These are phyloP conservation scores for Trypanosoma lewisi DNA, from an alignment of 208 protist species.

Conservation along the genomic window DNA sequence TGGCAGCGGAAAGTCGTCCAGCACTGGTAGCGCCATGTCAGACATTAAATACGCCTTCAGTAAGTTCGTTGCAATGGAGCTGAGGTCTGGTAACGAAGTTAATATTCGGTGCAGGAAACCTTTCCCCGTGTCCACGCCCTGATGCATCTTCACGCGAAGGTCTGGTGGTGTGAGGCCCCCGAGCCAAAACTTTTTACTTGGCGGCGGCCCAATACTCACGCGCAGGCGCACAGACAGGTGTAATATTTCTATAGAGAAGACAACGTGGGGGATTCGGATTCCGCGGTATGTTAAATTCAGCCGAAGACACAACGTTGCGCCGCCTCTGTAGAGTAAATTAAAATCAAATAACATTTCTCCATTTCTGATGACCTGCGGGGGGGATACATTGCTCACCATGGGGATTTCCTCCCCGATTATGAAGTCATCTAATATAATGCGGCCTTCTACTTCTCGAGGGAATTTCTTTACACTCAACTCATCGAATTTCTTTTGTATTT, in stretches of 20 bases:
- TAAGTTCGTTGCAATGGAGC: conserved; percentile 56
- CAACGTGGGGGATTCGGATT: conserved; percentile 72
- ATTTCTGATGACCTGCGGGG: conserved; percentile 49
- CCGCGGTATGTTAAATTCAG: conserved; percentile 69
- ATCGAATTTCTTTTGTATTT: conserved; percentile 65
- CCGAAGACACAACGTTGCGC: conserved; percentile 59
- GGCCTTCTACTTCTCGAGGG: conserved; percentile 62
- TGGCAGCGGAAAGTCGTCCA: conserved; percentile 88
- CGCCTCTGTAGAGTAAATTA: conserved; percentile 76
- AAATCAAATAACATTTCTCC: conserved; percentile 86
- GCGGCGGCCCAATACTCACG: conserved; percentile 82
- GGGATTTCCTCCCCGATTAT: conserved; percentile 67
- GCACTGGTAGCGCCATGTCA: conserved; percentile 76
- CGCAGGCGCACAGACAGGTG: conserved; percentile 58
- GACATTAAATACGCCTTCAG: conserved; percentile 69
- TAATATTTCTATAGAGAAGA: conserved; percentile 62
- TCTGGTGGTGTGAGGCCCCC: conserved; percentile 59
- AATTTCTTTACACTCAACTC: conserved; percentile 68
- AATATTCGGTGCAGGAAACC: conserved; percentile 81
- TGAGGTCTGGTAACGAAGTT: conserved; percentile 70
- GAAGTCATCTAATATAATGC: conserved; percentile 78
- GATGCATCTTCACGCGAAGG: conserved; percentile 53
- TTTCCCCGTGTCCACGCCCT: conserved; percentile 45
- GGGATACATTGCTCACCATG: conserved; percentile 66
- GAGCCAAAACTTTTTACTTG: conserved; percentile 86